A percentile compares a stretch with the other conserved stretches of the same genome.
Conservation (phyloP, 2,329 filamentous ascomycete species). For the Nemania sp. region DNA sequence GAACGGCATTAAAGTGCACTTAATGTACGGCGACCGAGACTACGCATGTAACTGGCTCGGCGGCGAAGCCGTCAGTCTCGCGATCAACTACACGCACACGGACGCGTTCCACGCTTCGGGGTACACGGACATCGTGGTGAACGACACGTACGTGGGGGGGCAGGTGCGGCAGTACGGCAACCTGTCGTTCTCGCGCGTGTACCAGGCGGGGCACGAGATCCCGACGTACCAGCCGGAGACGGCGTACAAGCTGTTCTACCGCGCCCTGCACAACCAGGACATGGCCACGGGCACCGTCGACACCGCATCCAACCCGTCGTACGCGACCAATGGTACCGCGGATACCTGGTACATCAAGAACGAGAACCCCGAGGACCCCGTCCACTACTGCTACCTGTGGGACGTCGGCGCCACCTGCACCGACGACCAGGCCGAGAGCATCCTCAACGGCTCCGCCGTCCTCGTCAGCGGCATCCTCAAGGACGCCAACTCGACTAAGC, state of each 20-base stretch:
- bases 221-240: constrained; percentile 56
- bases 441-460: constrained; percentile 43
- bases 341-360: constrained; percentile 53
- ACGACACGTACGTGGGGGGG: constrained; percentile 65
- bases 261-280: constrained; percentile 55
- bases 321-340: constrained; percentile 34
- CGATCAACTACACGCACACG: constrained; percentile 49
- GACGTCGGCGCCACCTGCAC: constrained; percentile 57
- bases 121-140: constrained; percentile 66
- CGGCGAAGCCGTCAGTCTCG: constrained; percentile 55
- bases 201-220: constrained; percentile 60
- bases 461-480: constrained; percentile 41
- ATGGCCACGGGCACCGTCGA: constrained; percentile 53
- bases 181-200: constrained; percentile 62
- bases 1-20: constrained; percentile 57
- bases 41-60: constrained; percentile 62
- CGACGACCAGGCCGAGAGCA: constrained; percentile 43
- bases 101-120: constrained; percentile 56
- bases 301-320: constrained; percentile 51
- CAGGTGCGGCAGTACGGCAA: constrained; percentile 72
- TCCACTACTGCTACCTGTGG: constrained; percentile 62
- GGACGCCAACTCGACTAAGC: constrained; percentile 35
- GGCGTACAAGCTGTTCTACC: constrained; percentile 53
- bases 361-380: constrained; percentile 48
- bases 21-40: constrained; percentile 63